Evolutionary conservation across 139 green algal genomes (phyloP).

Genomic region (Chlorella sp.): DNA sequence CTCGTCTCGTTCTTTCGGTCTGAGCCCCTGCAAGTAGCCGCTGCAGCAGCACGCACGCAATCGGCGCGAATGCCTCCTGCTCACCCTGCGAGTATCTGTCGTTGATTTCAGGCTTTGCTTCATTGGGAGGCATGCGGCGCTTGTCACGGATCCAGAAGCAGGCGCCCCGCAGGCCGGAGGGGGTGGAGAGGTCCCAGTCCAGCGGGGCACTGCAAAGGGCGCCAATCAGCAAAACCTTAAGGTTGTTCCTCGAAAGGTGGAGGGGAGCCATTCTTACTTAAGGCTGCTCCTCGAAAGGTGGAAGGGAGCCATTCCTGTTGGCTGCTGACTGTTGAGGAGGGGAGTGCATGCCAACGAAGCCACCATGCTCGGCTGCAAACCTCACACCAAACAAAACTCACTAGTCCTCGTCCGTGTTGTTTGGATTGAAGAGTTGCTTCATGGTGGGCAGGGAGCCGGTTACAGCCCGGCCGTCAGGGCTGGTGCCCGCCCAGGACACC

Average conservation of each 20-base stretch:
- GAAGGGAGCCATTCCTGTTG: no score
- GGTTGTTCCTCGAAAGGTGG: no score
- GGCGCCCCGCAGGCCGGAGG: not conserved
- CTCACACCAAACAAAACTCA: not conserved
- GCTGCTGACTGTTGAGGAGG: no score
- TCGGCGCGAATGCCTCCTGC: no score
- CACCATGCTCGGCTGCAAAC: no score
- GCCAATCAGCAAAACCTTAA: no score
- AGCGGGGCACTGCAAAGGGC: not conserved
- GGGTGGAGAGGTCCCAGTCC: not conserved
- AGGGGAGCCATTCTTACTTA: no score
- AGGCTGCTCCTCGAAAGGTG: no score
- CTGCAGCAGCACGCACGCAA: no score
- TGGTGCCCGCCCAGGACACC: not conserved
- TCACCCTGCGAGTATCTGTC: not conserved
- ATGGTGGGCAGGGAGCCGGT: not conserved
- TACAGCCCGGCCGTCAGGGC: not conserved
- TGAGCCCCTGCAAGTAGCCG: no score
- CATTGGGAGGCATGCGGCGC: not conserved
- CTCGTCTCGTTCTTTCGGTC: no score
- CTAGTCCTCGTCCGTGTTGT: not conserved
- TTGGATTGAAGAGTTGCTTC: not conserved
- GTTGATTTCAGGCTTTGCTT: not conserved
- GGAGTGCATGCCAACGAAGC: no score
- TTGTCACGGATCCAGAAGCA: constrained; percentile 5